phyloP scores from a whole-genome alignment of 768 basidiomycete genomes.

The Hortiboletus campestris region DNA sequence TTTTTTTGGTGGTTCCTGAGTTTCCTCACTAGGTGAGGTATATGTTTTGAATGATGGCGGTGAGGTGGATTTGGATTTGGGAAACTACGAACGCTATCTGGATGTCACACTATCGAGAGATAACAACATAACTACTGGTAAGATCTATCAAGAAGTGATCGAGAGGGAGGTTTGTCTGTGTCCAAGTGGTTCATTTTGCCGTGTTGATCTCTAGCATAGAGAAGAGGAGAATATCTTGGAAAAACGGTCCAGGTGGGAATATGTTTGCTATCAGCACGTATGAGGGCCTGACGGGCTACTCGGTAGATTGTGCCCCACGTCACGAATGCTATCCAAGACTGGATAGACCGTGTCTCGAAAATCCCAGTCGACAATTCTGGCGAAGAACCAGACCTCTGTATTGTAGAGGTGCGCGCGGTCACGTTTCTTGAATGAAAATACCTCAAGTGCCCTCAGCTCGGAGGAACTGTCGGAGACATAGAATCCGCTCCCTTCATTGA shows the following conservation, averaged over 20 bases:
- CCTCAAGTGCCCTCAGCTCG: conserved; percentile 57
- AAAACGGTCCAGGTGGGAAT: conserved; percentile 87
- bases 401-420: conserved; percentile 75
- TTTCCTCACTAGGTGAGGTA: conserved; percentile 70
- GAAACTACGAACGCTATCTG: conserved; percentile 98
- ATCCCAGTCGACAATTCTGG: conserved; percentile 94
- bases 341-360: conserved; percentile 94
- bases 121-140: conserved; percentile 98
- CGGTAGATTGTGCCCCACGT: conserved; percentile 89
- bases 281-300: conserved; percentile 7
- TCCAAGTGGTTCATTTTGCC: background rate
- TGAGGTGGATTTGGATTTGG: conserved; percentile 95
- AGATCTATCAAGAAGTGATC: conserved; percentile 96
- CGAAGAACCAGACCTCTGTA: conserved; percentile 93
- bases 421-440: background rate
- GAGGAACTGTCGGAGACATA: conserved; percentile 98
- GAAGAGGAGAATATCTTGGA: conserved; percentile 87
- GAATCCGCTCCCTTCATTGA: conserved; percentile 98
- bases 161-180: conserved; percentile 79
- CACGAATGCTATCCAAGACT: conserved; percentile 96
- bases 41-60: conserved; percentile 98
- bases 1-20: conserved; percentile 18
- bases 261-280: background rate
- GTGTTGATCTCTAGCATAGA: conserved; percentile 38
- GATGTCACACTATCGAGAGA: conserved; percentile 91